These are phyloP conservation scores for Podaxis rugospora DNA, from an alignment of 768 basidiomycete genomes.

Conservation along the genomic window DNA sequence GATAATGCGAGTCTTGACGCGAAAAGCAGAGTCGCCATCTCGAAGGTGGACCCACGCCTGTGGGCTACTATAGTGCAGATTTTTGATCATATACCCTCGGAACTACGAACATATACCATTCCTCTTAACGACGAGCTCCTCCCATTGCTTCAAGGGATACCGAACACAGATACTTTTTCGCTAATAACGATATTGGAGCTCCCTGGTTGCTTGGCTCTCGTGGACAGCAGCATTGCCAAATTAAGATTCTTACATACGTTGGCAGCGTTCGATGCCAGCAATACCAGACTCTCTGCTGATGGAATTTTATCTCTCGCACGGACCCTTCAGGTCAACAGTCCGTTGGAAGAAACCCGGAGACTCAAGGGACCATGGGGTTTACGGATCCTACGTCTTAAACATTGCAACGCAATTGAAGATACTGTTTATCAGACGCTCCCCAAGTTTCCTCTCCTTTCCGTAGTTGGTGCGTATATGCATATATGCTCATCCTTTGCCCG, in stretches of 20 bases:
- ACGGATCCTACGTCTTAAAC: slow-evolving; percentile 50
- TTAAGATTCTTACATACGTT: slow-evolving; percentile 52
- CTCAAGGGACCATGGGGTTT: slow-evolving; percentile 53
- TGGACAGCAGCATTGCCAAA: slow-evolving; percentile 48
- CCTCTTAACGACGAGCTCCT: slow-evolving; percentile 53
- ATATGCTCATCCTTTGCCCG: no score
- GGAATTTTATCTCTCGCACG: slow-evolving; percentile 51
- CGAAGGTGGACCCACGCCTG: slow-evolving; percentile 45
- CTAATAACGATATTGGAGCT: slow-evolving; percentile 64
- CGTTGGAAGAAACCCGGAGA: slow-evolving; percentile 5
- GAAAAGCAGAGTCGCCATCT: slow-evolving; percentile 28
- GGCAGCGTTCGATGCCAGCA: slow-evolving; percentile 60
- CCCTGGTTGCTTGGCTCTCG: slow-evolving; percentile 48
- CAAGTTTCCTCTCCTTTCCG: slow-evolving; percentile 54
- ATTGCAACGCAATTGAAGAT: slow-evolving; percentile 48
- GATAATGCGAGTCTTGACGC: slow-evolving; percentile 10
- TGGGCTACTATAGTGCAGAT: slow-evolving; percentile 64
- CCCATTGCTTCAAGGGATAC: slow-evolving; percentile 53
- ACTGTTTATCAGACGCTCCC: slow-evolving; percentile 35
- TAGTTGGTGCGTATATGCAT: slow-evolving; percentile 44
- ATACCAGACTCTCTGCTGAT: slow-evolving; percentile 44
- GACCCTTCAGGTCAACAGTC: slow-evolving; percentile 36
- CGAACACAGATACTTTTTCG: slow-evolving; percentile 51
- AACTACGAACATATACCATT: slow-evolving; percentile 35
- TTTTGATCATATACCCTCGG: slow-evolving; percentile 46